Evolutionary conservation across 495 filamentous ascomycete species (phyloP), one percentile per base, ranked within the genome.

Genomic region (Parathielavia hyrcaniae): DNA sequence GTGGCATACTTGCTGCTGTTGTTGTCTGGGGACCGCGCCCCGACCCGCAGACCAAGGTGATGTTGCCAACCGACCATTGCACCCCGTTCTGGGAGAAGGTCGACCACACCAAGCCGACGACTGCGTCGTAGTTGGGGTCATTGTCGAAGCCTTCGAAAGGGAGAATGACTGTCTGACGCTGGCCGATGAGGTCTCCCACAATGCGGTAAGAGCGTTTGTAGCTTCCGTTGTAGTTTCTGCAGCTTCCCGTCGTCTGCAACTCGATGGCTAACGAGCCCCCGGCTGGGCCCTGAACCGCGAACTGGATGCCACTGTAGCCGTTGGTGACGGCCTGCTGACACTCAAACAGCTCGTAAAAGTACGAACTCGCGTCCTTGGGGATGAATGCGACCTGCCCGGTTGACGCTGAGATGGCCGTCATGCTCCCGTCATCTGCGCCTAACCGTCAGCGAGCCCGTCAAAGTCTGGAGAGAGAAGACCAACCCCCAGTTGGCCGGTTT

Each of bases 311-410:
- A 49, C 73, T 74, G 64, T 84, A 84, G 11, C 72, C 72, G 30
- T 71, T 65, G 23, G 73, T 71, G 11, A 65, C 61, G 39, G 76
- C 72, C 40, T 73, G 69, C 45, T 78, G 65, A 62, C 82, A 85
- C 10, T 65, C 59, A 54, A 84, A 79, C 12, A 74, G 75, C 56
- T 81, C 80, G 55, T 84, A 84, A 58, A 83, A 79, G 63, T 85
- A 85, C n/a, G 78, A 78, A 13, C 68, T 63, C 11, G 56, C 55
- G 46, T 72, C 58, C 34, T 72, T 77, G 10, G 79, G 79, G 6
- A 73, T 77, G 65, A 85, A 83, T 10, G 74, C 73, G 5, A 84
- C 74, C 59, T 74, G 69, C 52, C 75, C 71, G 22, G 69, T 71
- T 22, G 69, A 68, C 14, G 69, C 73, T 47, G 73, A 72, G 61